Evolutionary conservation across 2,329 filamentous ascomycete genomes (phyloP).

Genomic region (Xylaria sp.): DNA sequence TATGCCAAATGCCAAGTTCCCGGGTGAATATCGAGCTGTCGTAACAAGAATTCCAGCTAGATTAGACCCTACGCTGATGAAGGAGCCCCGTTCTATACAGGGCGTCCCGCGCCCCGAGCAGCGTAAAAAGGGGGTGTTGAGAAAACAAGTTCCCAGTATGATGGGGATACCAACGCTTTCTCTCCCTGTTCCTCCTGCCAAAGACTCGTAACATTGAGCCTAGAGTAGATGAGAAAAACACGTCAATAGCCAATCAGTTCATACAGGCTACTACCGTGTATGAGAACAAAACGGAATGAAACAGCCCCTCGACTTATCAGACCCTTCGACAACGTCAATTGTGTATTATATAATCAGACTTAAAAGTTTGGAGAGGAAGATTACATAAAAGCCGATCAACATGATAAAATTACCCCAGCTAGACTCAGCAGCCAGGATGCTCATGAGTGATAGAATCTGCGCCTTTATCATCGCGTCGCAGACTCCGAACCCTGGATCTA

Average conservation of each 20-base stretch:
- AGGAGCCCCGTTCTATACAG: slow-evolving; percentile 88
- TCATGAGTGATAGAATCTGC: background rate
- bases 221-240: background rate
- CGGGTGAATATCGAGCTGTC: slow-evolving; percentile 69
- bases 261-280: background rate
- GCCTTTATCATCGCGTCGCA: background rate
- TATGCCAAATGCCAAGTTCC: slow-evolving; percentile 69
- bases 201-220: slow-evolving; percentile 16
- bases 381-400: background rate
- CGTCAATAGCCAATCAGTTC: background rate
- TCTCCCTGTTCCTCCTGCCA: slow-evolving; percentile 40
- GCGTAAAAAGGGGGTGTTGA: slow-evolving; percentile 59
- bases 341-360: slow-evolving; percentile 14
- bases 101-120: slow-evolving; percentile 76
- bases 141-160: slow-evolving; percentile 65
- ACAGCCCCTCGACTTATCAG: background rate
- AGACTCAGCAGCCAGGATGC: background rate
- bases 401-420: slow-evolving; percentile 10
- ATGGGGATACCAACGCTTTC: slow-evolving; percentile 45
- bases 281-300: background rate
- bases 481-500: background rate
- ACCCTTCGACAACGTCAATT: background rate
- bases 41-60: slow-evolving; percentile 79
- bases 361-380: slow-evolving; percentile 13
- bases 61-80: slow-evolving; percentile 87